A percentile compares a stretch with the other conserved stretches of the same genome.
phyloP scores from a whole-genome alignment of 2,329 filamentous ascomycete genomes.

The Xylariomycetidae sp. region DNA sequence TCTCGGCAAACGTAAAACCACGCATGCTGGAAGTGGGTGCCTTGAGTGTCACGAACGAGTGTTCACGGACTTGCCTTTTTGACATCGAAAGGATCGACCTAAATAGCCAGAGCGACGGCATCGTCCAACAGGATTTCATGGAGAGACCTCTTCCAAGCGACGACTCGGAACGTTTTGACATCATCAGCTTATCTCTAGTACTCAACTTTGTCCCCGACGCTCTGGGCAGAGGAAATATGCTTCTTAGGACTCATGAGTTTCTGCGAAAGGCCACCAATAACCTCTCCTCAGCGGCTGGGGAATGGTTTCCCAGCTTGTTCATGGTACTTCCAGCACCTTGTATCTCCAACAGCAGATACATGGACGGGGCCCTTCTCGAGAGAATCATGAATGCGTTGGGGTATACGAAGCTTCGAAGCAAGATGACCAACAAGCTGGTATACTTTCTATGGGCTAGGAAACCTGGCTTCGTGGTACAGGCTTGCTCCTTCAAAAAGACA shows the following conservation, averaged over 20 bases:
- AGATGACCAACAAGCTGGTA: slow-evolving; percentile 75
- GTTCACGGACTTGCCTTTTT: slow-evolving; percentile 67
- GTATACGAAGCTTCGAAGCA: slow-evolving; percentile 61
- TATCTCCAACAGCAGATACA: slow-evolving; percentile 84
- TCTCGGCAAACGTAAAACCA: slow-evolving; percentile 29
- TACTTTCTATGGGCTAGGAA: slow-evolving; percentile 79
- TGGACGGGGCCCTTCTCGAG: slow-evolving; percentile 64
- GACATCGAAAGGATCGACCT: slow-evolving; percentile 82
- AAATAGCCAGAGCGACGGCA: slow-evolving; percentile 77
- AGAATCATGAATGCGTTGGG: slow-evolving; percentile 75
- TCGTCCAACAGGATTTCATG: slow-evolving; percentile 93
- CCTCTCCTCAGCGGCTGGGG: slow-evolving; percentile 17
- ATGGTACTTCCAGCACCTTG: slow-evolving; percentile 87
- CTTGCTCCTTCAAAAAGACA: slow-evolving; percentile 59
- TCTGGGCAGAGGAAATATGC: slow-evolving; percentile 74
- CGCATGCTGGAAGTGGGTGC: slow-evolving; percentile 86
- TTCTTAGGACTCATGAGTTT: slow-evolving; percentile 69
- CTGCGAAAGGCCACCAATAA: slow-evolving; percentile 38
- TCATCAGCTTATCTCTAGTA: slow-evolving; percentile 88
- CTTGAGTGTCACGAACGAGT: slow-evolving; percentile 78
- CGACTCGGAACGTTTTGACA: slow-evolving; percentile 67
- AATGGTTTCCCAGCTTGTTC: slow-evolving; percentile 68
- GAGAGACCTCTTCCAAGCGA: slow-evolving; percentile 65
- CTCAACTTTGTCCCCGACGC: slow-evolving; percentile 90
- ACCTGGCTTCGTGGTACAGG: slow-evolving; percentile 12